Base-by-base conservation (phyloP, 257 asterid genomes). In the Solanum dulcamara region DNA sequence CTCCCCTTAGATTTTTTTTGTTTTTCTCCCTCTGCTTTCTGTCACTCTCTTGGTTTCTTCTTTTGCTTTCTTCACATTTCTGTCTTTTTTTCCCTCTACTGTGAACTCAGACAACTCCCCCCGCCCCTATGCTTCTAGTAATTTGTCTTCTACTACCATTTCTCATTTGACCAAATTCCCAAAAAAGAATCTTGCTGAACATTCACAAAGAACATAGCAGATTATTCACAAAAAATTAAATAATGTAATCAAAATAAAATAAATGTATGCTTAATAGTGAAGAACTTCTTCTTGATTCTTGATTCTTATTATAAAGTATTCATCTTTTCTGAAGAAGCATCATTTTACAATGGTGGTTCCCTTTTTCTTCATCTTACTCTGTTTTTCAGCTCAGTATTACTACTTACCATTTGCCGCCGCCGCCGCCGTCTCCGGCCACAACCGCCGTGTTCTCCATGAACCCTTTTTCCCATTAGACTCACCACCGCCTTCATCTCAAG, bases 391-490 rank as follows among this genome's bases (percentile, higher is more conserved):
- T 67, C 75, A 24, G 38, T 82, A 20, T 15, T 0, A 14, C 85
- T 59, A 35, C 30, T 0, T 35, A 44, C 50, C 86, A 38, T n/a
- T 30, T 72, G 46, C 81, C 42, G 17, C 72, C 44, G 5, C 80
- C 28, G 4, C 79, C 74, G 18, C 50, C 86, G 12, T 64, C 68
- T 14, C 88, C 86, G 40, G 82, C 37, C 75, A 72, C 85, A 24
- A 20, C 55, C 90, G 90, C 70, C 90, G 90, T 44, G 71, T 85
- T 79, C 90, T 85, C 67, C 90, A 88, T 60, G 86, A 88, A 72
- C 86, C 89, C 5, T 67, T 83, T 46, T 67, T 42, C 53, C 84
- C 88, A 10, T 1, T 30, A 79, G 81, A 83, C 33, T 32, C 88
- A 53, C 50, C 60, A 22, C 60, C 88, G 9, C 88, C 86, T 0